Conservation (phyloP, 495 filamentous ascomycete species). For the Tuber aestivum region DNA sequence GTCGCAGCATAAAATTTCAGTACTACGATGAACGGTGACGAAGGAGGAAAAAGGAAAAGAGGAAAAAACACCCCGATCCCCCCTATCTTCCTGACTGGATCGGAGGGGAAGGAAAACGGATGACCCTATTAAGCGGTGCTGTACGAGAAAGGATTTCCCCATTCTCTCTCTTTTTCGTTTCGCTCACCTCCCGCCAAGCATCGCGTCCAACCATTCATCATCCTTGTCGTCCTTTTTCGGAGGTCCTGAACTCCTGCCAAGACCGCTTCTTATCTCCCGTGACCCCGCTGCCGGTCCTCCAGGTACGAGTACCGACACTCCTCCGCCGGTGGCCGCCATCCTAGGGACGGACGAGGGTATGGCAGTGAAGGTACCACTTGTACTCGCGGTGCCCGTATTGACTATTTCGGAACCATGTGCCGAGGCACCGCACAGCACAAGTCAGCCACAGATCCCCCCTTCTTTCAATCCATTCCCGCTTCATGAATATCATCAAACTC, state of each 20-base stretch:
- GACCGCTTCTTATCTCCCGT: constrained; percentile 31
- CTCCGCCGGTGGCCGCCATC: neutral
- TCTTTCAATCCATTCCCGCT: neutral
- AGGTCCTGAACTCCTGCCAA: constrained; percentile 34
- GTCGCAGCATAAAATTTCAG: neutral
- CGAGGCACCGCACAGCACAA: neutral
- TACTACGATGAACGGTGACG: neutral
- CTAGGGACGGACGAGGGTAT: neutral
- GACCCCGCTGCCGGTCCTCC: constrained; percentile 15
- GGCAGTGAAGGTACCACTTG: neutral
- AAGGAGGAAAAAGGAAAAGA: neutral
- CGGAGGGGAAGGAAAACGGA: neutral
- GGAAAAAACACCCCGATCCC: neutral
- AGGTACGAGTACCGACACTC: constrained; percentile 16
- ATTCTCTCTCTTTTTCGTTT: neutral
- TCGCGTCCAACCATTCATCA: constrained; percentile 38
- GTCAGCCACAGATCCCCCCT: neutral
- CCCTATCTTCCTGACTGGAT: neutral
- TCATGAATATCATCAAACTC: neutral
- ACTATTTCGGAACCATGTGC: neutral
- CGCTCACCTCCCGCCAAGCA: constrained; percentile 34
- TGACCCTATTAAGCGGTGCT: neutral
- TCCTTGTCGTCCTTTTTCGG: constrained; percentile 25
- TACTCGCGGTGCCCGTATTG: no score
- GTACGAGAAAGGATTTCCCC: neutral